Conservation (phyloP, 2,329 filamentous ascomycete genomes). For the Penicillium sp. region DNA sequence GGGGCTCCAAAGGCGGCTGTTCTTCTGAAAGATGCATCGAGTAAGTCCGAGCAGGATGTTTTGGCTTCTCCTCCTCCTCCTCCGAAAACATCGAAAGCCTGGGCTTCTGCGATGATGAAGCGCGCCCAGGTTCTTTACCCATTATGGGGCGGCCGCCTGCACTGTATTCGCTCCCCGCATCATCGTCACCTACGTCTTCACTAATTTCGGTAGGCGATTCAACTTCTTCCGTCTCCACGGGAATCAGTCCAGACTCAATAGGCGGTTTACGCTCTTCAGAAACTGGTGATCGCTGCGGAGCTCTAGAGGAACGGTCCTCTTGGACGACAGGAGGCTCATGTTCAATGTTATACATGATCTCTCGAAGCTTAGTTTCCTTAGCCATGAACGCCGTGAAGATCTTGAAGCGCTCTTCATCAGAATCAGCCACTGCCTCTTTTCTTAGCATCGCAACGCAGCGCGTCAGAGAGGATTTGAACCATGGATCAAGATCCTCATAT, state of each 20-base stretch:
- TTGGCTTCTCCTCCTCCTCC: neutral
- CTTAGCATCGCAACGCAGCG: conserved; percentile 57
- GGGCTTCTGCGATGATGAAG: conserved; percentile 11
- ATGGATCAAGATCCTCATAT: conserved; percentile 56
- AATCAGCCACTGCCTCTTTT: conserved; percentile 49
- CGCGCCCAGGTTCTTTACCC: conserved; percentile 19
- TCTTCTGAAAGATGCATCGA: conserved; percentile 28
- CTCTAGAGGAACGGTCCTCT: neutral
- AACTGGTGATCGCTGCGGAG: conserved; percentile 11
- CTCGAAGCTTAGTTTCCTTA: conserved; percentile 50
- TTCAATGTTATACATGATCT: conserved; percentile 52
- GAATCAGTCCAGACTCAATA: conserved; percentile 36
- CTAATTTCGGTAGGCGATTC: neutral
- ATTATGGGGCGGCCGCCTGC: conserved; percentile 55
- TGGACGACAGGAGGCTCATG: conserved; percentile 30
- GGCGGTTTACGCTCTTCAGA: conserved; percentile 12
- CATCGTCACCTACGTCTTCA: conserved; percentile 17
- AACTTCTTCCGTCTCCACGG: conserved; percentile 30
- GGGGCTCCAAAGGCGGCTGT: conserved; percentile 26
- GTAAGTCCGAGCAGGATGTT: conserved; percentile 18
- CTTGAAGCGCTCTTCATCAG: conserved; percentile 54
- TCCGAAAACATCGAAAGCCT: conserved; percentile 11
- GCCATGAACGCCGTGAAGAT: conserved; percentile 53
- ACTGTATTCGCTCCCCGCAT: conserved; percentile 47
- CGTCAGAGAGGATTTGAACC: conserved; percentile 57